A percentile compares a stretch with the other conserved stretches of the same genome.
Conservation (phyloP, 1,284 basidiomycete genomes). For the Phellopilus nigrolimitatus region DNA sequence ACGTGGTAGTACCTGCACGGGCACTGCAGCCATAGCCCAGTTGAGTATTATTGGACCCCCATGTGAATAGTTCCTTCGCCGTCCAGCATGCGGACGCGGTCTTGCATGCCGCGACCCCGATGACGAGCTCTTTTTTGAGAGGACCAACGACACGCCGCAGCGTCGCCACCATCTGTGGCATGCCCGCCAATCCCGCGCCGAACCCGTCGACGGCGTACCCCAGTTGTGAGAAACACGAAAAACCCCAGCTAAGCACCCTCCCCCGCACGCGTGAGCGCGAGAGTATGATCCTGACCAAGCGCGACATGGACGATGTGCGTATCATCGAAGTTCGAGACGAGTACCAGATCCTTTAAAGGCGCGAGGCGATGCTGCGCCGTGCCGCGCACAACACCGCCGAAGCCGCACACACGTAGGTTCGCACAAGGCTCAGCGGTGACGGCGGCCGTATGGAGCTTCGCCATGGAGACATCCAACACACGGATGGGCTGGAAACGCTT, state of each 20-base stretch:
- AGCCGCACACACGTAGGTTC: slow-evolving; percentile 84
- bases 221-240: slow-evolving; percentile 83
- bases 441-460: slow-evolving; percentile 79
- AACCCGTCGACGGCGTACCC: slow-evolving; percentile 77
- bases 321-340: too few relatives aligned
- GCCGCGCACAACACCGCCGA: slow-evolving; percentile 81
- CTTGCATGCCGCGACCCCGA: slow-evolving; percentile 85
- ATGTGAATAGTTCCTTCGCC: slow-evolving; percentile 76
- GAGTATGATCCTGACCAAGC: slow-evolving; percentile 91
- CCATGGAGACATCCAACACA: slow-evolving; percentile 73
- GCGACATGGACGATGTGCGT: slow-evolving; percentile 60
- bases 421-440: slow-evolving; percentile 68
- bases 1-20: slow-evolving; percentile 77
- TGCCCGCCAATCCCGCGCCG: too few relatives aligned
- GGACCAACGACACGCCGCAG: slow-evolving; percentile 76
- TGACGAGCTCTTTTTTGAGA: slow-evolving; percentile 76
- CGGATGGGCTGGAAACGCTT: slow-evolving; percentile 53
- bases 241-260: slow-evolving; percentile 87
- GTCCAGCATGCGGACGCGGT: slow-evolving; percentile 92
- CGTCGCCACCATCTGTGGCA: slow-evolving; percentile 66
- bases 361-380: slow-evolving; percentile 58
- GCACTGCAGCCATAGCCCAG: slow-evolving; percentile 66
- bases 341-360: slow-evolving; percentile 10
- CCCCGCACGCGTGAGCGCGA: slow-evolving; percentile 79
- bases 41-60: slow-evolving; percentile 95